Conservation (phyloP, 2,329 filamentous ascomycete genomes). For the Cercospora brassicicola region DNA sequence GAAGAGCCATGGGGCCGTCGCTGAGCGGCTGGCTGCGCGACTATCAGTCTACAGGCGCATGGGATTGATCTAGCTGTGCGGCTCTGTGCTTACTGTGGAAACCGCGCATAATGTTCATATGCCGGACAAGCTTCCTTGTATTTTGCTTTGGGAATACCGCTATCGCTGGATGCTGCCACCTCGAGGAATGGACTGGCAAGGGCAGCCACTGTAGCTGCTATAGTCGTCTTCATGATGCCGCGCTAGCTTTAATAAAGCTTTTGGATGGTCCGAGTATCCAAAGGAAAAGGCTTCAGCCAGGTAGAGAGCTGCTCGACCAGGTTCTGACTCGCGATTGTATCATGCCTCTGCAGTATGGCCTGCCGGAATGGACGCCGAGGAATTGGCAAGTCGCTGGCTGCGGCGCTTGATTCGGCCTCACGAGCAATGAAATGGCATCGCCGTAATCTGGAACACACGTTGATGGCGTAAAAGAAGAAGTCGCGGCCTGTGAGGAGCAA, state of each 20-base stretch:
- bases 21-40: conserved; percentile 69
- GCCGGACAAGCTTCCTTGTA: conserved; percentile 42
- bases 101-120: conserved; percentile 43
- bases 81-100: conserved; percentile 37
- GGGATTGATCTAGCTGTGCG: background rate
- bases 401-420: background rate
- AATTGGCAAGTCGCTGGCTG: background rate
- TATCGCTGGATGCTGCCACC: conserved; percentile 25
- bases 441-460: background rate
- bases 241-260: background rate
- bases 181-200: conserved; percentile 36
- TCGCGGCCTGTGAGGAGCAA: background rate
- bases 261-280: background rate
- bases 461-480: background rate
- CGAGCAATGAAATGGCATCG: background rate
- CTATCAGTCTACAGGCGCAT: conserved; percentile 19
- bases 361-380: background rate
- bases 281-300: background rate
- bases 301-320: background rate
- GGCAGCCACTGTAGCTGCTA: conserved; percentile 32
- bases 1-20: conserved; percentile 73
- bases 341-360: background rate
- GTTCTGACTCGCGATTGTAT: background rate
- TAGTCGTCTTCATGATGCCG: conserved; percentile 29
- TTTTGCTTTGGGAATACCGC: conserved; percentile 35